Percentiles rank a stretch among this genome's conserved stretches.
Conservation (phyloP, 2,329 filamentous ascomycete genomes). For the Hypoxylon sp. region DNA sequence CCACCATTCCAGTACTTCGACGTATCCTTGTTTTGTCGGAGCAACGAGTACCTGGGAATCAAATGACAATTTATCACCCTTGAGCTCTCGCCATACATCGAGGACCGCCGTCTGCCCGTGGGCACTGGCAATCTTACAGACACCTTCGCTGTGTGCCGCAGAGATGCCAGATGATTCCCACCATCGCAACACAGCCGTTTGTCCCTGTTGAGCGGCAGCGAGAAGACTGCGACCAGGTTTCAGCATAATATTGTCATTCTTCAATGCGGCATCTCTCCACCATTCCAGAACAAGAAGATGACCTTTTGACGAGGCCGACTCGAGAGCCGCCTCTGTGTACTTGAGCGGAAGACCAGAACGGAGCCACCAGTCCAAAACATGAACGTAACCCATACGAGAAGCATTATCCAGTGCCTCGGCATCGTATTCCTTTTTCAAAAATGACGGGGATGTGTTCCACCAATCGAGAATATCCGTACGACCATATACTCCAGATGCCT, state of each 20-base stretch:
- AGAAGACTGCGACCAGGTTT: slow-evolving; percentile 89
- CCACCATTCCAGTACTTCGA: slow-evolving; percentile 94
- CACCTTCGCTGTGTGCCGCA: slow-evolving; percentile 82
- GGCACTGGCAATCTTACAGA: slow-evolving; percentile 86
- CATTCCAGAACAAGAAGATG: slow-evolving; percentile 90
- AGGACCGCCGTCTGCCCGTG: slow-evolving; percentile 89
- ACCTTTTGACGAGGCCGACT: slow-evolving; percentile 87
- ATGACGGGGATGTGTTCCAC: slow-evolving; percentile 88
- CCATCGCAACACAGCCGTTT: slow-evolving; percentile 83
- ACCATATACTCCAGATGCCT: slow-evolving; percentile 89
- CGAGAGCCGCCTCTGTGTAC: slow-evolving; percentile 89
- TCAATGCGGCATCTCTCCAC: slow-evolving; percentile 83
- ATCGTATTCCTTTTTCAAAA: slow-evolving; percentile 89
- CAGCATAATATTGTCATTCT: slow-evolving; percentile 72
- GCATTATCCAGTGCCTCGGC: slow-evolving; percentile 89
- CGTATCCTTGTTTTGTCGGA: slow-evolving; percentile 88
- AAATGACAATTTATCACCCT: slow-evolving; percentile 80
- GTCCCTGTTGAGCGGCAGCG: slow-evolving; percentile 86
- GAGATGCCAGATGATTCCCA: slow-evolving; percentile 88
- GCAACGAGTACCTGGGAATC: slow-evolving; percentile 87
- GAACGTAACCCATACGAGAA: slow-evolving; percentile 85
- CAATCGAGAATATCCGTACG: slow-evolving; percentile 88
- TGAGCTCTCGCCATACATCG: slow-evolving; percentile 83
- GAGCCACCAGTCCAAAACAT: slow-evolving; percentile 92
- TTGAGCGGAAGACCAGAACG: slow-evolving; percentile 82